These are phyloP conservation scores for Phytophthora europaea DNA, from an alignment of 352 stramenopile genomes.

Conservation along the genomic window DNA sequence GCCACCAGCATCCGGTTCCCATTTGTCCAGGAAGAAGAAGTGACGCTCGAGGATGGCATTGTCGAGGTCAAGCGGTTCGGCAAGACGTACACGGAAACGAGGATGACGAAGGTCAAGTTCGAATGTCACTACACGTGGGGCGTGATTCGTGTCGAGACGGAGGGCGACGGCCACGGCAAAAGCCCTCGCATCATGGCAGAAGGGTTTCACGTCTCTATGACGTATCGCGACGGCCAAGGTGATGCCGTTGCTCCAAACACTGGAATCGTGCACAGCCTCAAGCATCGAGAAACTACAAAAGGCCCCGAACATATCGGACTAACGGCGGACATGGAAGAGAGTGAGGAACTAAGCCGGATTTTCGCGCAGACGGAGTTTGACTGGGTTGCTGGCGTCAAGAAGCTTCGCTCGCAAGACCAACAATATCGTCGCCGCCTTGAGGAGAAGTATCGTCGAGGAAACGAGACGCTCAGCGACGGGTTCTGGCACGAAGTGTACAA, in stretches of 20 bases:
- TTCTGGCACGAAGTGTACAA: slow-evolving; percentile 58
- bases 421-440: slow-evolving; percentile 36
- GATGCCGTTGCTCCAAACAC: slow-evolving; percentile 37
- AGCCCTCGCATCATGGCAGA: slow-evolving; percentile 30
- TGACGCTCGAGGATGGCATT: slow-evolving; percentile 41
- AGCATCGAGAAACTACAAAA: slow-evolving; percentile 30
- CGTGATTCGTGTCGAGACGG: slow-evolving; percentile 2
- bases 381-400: slow-evolving; percentile 14
- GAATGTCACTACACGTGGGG: slow-evolving; percentile 42
- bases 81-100: slow-evolving; percentile 22
- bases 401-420: slow-evolving; percentile 16
- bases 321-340: slow-evolving; percentile 38
- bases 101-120: slow-evolving; percentile 36
- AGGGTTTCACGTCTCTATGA: slow-evolving; percentile 48
- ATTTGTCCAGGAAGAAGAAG: slow-evolving; percentile 35
- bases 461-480: slow-evolving; percentile 36
- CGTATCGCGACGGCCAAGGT: slow-evolving; percentile 38
- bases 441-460: slow-evolving; percentile 22
- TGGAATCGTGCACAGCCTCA: slow-evolving; percentile 28
- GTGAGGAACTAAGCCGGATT: slow-evolving; percentile 24
- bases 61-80: slow-evolving; percentile 28
- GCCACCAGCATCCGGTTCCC: slow-evolving; percentile 33
- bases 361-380: slow-evolving; percentile 24
- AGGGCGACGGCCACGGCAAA: slow-evolving; percentile 18
- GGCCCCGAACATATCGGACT: slow-evolving; percentile 36